Base-by-base conservation (phyloP, 352 stramenopile genomes). In the Pythium coloratum region DNA sequence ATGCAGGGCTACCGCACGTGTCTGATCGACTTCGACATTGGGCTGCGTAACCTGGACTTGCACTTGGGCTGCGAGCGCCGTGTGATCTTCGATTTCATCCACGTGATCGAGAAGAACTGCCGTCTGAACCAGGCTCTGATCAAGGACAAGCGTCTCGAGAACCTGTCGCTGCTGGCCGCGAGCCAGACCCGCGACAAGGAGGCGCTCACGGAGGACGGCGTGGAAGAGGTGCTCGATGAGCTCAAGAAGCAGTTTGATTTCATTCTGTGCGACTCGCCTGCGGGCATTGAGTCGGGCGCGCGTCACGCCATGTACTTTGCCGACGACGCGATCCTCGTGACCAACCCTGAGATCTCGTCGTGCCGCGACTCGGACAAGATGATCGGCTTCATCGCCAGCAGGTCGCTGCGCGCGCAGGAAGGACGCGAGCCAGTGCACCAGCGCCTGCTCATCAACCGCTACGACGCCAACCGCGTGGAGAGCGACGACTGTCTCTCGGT, bases 21-120 rank as follows among this genome's bases (percentile, higher is more conserved):
- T 61, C 82, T 98, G 6, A 96, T 98, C 66, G 92, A 98, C 75
- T 98, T 98, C 76, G 91, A 98, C 77, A 97, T 98, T 71, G 92
- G 92, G 0, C 67, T 98, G 55, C 88, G 92, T 42, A 98, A 98
- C 70, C 61, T 98, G 33, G 91, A 98, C 63, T 80, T 98, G 63
- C 91, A 98, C 77, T 73, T 98, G 65, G 86, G 92, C 57, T 94
- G 89, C 62, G 92, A 98, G 73, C 89, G 92, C 10, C 86, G 92
- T 50, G 92, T 98, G 30, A 97, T 98, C 73, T 98, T 98, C 62
- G 92, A 98, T 69, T 97, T 98, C 61, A 96, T 98, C 75, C 88
- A 98, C 75, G 91, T 97, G 59, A 87, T 98, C 63, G 82, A 95
- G 66, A 89, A 86, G 59, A 95, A 97, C 71, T 97, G 91, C 71